Evolutionary conservation across 768 basidiomycete genomes (phyloP).

Genomic region (Phlebiopsis gigantea): DNA sequence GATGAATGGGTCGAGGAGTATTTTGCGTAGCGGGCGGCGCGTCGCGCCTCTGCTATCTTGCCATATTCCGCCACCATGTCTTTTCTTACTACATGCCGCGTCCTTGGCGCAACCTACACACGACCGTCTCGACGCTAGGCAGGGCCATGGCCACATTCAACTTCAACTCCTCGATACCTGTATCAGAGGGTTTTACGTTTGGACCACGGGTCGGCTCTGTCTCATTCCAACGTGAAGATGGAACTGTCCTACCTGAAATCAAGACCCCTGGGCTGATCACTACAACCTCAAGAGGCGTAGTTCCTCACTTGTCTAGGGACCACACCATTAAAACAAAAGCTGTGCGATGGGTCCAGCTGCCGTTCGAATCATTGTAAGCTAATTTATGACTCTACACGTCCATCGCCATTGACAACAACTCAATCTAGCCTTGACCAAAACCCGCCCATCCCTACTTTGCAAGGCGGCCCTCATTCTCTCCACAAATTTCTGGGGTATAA

Average conservation of each 20-base stretch:
- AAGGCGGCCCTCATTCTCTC: conserved; percentile 46
- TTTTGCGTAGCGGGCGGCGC: not conserved
- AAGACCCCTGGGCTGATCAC: conserved; percentile 59
- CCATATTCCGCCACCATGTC: conserved; percentile 2
- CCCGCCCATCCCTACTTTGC: conserved; percentile 63
- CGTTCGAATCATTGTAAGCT: conserved; percentile 80
- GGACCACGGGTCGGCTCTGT: conserved; percentile 20
- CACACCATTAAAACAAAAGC: conserved; percentile 41
- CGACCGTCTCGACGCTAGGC: not conserved
- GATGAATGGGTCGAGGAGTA: not conserved
- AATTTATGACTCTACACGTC: not conserved
- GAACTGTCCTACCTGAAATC: conserved; percentile 28
- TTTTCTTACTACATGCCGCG: not conserved
- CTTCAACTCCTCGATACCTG: not conserved
- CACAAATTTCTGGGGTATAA: conserved; percentile 62
- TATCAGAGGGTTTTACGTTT: conserved; percentile 5
- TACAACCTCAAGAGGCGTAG: conserved; percentile 64
- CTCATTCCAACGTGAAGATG: conserved; percentile 17
- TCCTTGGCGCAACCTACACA: not conserved
- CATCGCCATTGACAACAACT: not conserved
- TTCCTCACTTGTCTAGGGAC: conserved; percentile 71
- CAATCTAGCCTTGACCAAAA: conserved; percentile 51
- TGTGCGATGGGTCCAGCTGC: conserved; percentile 60
- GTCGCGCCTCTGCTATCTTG: not conserved
- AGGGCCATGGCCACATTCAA: not conserved